Conservation (phyloP, 129 eudicot species). For the Kitagawia praeruptora region DNA sequence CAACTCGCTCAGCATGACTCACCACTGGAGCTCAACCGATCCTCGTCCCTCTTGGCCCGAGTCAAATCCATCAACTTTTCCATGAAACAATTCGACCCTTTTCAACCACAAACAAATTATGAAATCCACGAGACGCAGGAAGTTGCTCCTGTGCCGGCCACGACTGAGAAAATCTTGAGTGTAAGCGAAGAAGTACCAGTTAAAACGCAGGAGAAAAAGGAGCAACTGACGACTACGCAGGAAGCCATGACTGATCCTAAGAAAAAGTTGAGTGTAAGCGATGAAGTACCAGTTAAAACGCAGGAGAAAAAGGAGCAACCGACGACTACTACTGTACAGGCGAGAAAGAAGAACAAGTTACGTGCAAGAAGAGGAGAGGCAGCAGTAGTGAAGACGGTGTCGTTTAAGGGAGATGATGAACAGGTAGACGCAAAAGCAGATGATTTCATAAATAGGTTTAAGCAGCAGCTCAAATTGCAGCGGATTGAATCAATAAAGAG, state of each 20-base stretch:
- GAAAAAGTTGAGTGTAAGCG: no score
- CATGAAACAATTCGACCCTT: not conserved
- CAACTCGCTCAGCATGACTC: not conserved
- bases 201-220: slow-evolving; percentile 21
- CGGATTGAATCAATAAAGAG: slow-evolving; percentile 47
- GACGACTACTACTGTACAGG: slow-evolving; percentile 20
- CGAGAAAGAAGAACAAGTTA: slow-evolving; percentile 8
- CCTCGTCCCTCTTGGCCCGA: slow-evolving; percentile 40
- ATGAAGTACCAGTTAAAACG: no score
- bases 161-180: slow-evolving; percentile 25
- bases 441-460: slow-evolving; percentile 58
- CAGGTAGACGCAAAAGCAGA: slow-evolving; percentile 61
- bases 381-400: not conserved
- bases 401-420: slow-evolving; percentile 34
- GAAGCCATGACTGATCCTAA: no score
- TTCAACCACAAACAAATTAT: not conserved
- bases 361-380: not conserved
- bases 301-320: no score
- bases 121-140: not conserved
- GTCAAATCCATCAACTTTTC: slow-evolving; percentile 41
- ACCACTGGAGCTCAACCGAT: slow-evolving; percentile 10
- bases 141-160: not conserved
- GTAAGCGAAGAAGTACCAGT: slow-evolving; percentile 16
- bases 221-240: not conserved
- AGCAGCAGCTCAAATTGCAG: slow-evolving; percentile 59